Evolutionary conservation across 208 protist genomes (phyloP), one percentile per base, ranked within the genome.

Genomic region (Lotmaria passim): DNA sequence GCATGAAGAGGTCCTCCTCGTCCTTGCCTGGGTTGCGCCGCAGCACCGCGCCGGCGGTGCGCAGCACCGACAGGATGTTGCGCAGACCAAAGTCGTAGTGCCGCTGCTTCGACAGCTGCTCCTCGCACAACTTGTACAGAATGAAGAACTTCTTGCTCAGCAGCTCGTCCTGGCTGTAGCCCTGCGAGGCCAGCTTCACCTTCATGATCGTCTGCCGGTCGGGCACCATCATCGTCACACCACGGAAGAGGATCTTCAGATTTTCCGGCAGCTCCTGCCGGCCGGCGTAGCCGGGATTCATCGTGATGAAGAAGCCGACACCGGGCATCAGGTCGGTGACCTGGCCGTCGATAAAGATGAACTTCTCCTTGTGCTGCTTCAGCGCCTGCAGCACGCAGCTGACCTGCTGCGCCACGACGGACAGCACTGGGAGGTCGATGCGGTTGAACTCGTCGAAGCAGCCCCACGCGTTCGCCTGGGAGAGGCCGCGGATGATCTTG

Each of bases 211-310:
- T 96, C 81, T 98, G 88, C 23, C 93, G 81, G 86, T 99, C 97
- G n/a, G 98, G 98, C 73, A 99, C 97, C 97, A 99, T 99, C 98
- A 99, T 99, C 21, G 97, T 98, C 58, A 99, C 97, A 76, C 94
- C 93, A 82, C 98, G 93, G 93, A 99, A 99, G 36, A 99, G 90
- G 73, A 98, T 96, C 85, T 99, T 99, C 34, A 99, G 77, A 83
- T 99, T 99, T 85, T 99, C 98, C 21, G 97, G 98, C 73, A 99
- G 90, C 86, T 99, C 98, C 85, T 99, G 97, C 64, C 98, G 93
- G 60, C 98, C 98, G 19, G 97, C 97, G 88, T 99, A 99, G 73
- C 97, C 98, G 23, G 98, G 98, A 84, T 99, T 99, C 98, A 99
- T 99, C 39, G 98, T 99, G 78, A 99, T 99, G 89, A 99, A 99